Evolutionary conservation across 2,329 filamentous ascomycete species (phyloP).

Genomic region (Ophiostoma sp.): DNA sequence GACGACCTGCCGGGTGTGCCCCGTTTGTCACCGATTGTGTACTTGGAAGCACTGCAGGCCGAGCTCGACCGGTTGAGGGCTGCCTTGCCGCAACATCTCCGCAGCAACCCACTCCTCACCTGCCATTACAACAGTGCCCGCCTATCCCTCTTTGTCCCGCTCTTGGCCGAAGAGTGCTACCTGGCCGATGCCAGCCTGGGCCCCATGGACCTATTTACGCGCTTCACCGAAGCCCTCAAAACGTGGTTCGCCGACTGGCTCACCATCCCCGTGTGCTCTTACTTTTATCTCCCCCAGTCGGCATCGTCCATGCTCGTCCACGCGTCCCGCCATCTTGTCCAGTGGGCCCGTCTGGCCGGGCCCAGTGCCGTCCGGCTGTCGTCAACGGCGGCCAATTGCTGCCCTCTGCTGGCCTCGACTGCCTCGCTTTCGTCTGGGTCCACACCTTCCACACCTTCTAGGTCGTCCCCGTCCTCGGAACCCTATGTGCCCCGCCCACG

Average conservation of each 20-base stretch:
- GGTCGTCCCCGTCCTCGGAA: not conserved
- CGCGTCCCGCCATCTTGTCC: not conserved
- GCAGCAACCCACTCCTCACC: not conserved
- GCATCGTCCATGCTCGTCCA: not conserved
- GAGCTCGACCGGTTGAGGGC: not conserved
- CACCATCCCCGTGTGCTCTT: not conserved
- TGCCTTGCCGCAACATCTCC: not conserved
- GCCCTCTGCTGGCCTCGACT: not conserved
- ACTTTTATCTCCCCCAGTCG: slow-evolving; percentile 13
- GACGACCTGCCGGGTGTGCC: slow-evolving; percentile 9
- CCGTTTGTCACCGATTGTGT: not conserved
- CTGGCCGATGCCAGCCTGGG: not conserved
- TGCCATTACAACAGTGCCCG: slow-evolving; percentile 7
- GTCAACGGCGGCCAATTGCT: not conserved
- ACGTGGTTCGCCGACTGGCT: not conserved
- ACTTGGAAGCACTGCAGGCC: not conserved
- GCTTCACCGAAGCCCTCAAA: not conserved
- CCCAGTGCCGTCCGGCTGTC: slow-evolving; percentile 3
- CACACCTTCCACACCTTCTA: not conserved
- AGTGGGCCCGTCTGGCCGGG: not conserved
- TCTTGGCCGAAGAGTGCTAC: not conserved
- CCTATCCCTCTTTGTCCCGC: not conserved
- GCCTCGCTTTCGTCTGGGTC: not conserved
- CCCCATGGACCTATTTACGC: not conserved
- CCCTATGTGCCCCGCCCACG: not conserved